Base-by-base conservation (phyloP, 805 yeast species). In the Clavispora vitiphila region DNA sequence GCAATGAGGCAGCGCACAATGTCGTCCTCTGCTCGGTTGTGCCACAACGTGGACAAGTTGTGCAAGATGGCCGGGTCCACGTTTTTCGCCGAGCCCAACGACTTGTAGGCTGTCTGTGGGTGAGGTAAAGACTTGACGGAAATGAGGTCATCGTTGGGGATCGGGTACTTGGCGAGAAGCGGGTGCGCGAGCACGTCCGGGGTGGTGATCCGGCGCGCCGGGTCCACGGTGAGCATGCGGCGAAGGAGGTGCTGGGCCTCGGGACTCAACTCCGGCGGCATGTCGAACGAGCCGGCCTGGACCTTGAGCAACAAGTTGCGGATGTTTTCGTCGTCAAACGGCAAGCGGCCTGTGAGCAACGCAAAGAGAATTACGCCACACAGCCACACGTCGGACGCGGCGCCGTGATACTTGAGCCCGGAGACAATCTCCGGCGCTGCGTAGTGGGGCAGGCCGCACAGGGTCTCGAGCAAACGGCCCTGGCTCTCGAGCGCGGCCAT, bases 381-480 rank as follows among this genome's bases (percentile, higher is more conserved):
- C 5, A 91, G 83, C 95, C 95, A 86, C 31, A 86, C 83, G 64
- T 86, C 95, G 46, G 89, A 81, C 26, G 90, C 89, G 23, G 86
- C 81, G 15, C 95, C 95, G 61, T 85, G 89, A 55, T 86, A 86
- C 41, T 78, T 77, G 54, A 77, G 76, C 14, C 93, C 91, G 54
- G 81, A 74, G 15, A 86, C 91, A 48, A 86, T 85, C 62, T 86
- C 95, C 0, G 95, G 95, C 2, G 95, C 86, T 6, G 93, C 93
- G 61, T 86, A 86, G 65, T 86, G 95, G 15, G 95, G 95, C 18
- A 90, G 83, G 4, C 95, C 95, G 67, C 95, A 86, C 12, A 87
- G 80, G 4, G 95, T 86, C 60, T 83, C 88, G 40, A 86, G 67
- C 41, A 86, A 64, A 58, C 77, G 77, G 40, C 81, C 86, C 42